phyloP scores from a whole-genome alignment of 768 basidiomycete species.

The Boletus tylopilopsis region DNA sequence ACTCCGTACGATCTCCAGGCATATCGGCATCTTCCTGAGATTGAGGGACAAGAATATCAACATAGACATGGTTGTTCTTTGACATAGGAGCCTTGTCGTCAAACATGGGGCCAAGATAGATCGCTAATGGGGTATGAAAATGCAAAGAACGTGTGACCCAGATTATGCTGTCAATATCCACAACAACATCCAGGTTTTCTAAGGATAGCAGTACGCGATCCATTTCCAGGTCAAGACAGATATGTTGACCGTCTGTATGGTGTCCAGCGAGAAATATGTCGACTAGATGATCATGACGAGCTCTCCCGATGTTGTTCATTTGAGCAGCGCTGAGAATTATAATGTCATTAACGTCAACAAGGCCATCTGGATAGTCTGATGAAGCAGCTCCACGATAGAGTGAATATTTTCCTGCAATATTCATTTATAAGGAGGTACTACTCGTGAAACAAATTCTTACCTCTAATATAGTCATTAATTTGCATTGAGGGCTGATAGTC shows the following conservation, averaged over 20 bases:
- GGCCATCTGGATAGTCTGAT: not conserved
- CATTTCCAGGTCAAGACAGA: conserved; percentile 5
- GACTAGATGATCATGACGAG: not conserved
- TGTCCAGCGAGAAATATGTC: conserved; percentile 3
- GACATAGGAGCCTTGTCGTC: conserved; percentile 5
- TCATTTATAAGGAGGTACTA: no score
- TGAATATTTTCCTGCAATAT: not conserved
- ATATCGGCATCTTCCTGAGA: conserved; percentile 3
- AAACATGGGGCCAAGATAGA: not conserved
- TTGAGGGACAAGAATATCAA: conserved; percentile 10
- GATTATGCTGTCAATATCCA: conserved; percentile 18
- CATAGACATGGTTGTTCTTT: conserved; percentile 18
- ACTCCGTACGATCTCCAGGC: conserved; percentile 3
- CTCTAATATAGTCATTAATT: not conserved
- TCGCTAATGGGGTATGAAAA: not conserved
- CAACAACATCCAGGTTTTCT: not conserved
- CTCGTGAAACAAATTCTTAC: no score
- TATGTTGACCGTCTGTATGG: not conserved
- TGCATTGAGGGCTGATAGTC: not conserved
- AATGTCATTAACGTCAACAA: not conserved
- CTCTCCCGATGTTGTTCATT: not conserved
- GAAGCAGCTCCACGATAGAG: not conserved
- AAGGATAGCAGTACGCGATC: not conserved
- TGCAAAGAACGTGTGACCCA: conserved; percentile 6
- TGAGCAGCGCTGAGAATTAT: not conserved